phyloP scores from a whole-genome alignment of 306 rosid species.

The Albizia julibrissin region DNA sequence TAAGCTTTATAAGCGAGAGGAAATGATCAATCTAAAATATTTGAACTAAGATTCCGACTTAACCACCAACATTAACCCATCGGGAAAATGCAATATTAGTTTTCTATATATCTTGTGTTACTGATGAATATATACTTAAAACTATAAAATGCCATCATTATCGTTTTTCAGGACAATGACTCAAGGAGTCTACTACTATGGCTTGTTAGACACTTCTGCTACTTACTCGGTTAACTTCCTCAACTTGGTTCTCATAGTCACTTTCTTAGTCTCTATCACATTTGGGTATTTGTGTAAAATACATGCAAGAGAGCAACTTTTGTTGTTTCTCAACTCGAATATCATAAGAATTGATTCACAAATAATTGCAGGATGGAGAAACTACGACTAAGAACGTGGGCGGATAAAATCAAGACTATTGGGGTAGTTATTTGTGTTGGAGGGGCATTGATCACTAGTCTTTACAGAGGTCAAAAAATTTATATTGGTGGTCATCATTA shows the following conservation, averaged over 20 bases:
- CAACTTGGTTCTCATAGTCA: constrained; percentile 58
- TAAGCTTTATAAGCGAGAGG: too few relatives aligned
- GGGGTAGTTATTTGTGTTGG: constrained; percentile 55
- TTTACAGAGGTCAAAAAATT: constrained; percentile 45
- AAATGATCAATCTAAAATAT: too few relatives aligned
- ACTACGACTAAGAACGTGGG: constrained; percentile 28
- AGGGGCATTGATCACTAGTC: constrained; percentile 44
- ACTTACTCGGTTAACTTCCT: constrained; percentile 66
- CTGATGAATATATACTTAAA: neutral
- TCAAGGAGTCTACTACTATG: constrained; percentile 58
- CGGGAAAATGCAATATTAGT: neutral
- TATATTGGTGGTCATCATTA: constrained; percentile 12
- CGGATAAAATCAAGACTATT: constrained; percentile 38
- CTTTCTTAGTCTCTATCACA: constrained; percentile 52
- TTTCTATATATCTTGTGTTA: neutral
- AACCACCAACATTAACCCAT: too few relatives aligned
- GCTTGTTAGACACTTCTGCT: constrained; percentile 70
- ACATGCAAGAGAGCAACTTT: neutral
- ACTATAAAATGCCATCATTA: neutral
- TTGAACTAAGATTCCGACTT: too few relatives aligned
- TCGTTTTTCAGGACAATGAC: constrained; percentile 52
- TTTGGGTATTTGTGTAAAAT: constrained; percentile 32
- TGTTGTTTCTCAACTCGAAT: neutral
- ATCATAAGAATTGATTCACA: neutral
- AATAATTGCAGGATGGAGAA: constrained; percentile 42